Evolutionary conservation across 768 basidiomycete genomes (phyloP).

Genomic region (Boletus pseudopeckii): DNA sequence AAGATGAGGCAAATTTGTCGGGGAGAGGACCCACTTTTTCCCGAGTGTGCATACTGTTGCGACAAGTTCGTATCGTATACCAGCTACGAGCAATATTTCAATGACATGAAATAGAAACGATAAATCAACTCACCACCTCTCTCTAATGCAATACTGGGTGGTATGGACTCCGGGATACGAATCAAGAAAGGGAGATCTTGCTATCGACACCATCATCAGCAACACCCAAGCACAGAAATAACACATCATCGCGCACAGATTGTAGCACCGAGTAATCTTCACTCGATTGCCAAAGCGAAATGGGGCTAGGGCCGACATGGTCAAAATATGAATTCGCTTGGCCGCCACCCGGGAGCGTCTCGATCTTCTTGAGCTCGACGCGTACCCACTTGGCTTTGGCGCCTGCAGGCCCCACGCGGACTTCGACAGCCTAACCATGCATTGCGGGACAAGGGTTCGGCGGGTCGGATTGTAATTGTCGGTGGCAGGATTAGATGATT

Average conservation of each 20-base stretch:
- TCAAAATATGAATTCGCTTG: constrained; percentile 71
- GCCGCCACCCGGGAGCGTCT: constrained; percentile 73
- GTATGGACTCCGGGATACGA: constrained; percentile 88
- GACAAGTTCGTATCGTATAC: constrained; percentile 87
- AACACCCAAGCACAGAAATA: background rate
- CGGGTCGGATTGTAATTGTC: background rate
- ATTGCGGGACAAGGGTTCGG: background rate
- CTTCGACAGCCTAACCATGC: constrained; percentile 70
- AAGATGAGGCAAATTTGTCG: background rate
- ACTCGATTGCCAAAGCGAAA: constrained; percentile 77
- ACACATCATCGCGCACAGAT: constrained; percentile 45
- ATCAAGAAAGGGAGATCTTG: constrained; percentile 89
- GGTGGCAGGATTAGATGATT: constrained; percentile 3
- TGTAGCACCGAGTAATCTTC: constrained; percentile 69
- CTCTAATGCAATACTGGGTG: constrained; percentile 79
- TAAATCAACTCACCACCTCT: constrained; percentile 51
- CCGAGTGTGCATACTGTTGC: constrained; percentile 83
- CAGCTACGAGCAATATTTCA: constrained; percentile 45
- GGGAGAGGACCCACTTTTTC: constrained; percentile 58
- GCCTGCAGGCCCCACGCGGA: constrained; percentile 68
- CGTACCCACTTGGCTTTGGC: constrained; percentile 91
- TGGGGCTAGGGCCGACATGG: constrained; percentile 76
- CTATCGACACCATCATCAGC: constrained; percentile 34
- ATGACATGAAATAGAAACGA: background rate
- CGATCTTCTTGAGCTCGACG: constrained; percentile 88